phyloP scores from a whole-genome alignment of 2,329 filamentous ascomycete species.

The Aureobasidium lini region DNA sequence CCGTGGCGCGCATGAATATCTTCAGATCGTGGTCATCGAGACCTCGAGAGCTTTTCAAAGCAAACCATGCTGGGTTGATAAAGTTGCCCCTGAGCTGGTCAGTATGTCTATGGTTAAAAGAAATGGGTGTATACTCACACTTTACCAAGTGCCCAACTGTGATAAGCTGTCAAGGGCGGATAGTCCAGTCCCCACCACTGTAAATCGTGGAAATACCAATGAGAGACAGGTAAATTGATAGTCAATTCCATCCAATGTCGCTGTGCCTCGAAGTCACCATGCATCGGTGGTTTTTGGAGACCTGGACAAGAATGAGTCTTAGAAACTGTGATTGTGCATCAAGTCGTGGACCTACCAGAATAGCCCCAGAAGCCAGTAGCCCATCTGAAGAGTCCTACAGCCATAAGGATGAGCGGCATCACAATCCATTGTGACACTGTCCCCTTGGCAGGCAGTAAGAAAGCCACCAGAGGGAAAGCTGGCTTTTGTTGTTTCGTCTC shows the following conservation, averaged over 20 bases:
- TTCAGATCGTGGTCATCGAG: conserved; percentile 73
- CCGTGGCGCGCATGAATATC: conserved; percentile 91
- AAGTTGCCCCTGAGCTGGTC: conserved; percentile 51
- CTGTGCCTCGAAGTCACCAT: conserved; percentile 96
- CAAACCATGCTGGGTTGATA: conserved; percentile 82
- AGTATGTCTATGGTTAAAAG: conserved; percentile 14
- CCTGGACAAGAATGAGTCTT: conserved; percentile 41
- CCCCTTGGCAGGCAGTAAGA: conserved; percentile 84
- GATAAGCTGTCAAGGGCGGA: conserved; percentile 93
- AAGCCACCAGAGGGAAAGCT: conserved; percentile 84
- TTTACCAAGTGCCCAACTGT: conserved; percentile 90
- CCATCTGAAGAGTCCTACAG: conserved; percentile 87
- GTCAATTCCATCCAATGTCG: conserved; percentile 99
- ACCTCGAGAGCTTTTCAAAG: conserved; percentile 72
- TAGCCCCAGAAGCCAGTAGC: conserved; percentile 89
- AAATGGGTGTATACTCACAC: conserved; percentile 44
- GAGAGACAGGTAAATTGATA: conserved; percentile 75
- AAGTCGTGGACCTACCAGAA: conserved; percentile 54
- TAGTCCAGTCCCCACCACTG: conserved; percentile 98
- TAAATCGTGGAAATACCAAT: conserved; percentile 97
- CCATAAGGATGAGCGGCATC: conserved; percentile 80
- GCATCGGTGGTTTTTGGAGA: conserved; percentile 75
- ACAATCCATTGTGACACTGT: conserved; percentile 87
- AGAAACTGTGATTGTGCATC: background rate
- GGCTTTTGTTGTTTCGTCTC: conserved; percentile 47